These are phyloP conservation scores for Hymenoscyphus occultus DNA, from an alignment of 2,329 filamentous ascomycete species.

Conservation along the genomic window DNA sequence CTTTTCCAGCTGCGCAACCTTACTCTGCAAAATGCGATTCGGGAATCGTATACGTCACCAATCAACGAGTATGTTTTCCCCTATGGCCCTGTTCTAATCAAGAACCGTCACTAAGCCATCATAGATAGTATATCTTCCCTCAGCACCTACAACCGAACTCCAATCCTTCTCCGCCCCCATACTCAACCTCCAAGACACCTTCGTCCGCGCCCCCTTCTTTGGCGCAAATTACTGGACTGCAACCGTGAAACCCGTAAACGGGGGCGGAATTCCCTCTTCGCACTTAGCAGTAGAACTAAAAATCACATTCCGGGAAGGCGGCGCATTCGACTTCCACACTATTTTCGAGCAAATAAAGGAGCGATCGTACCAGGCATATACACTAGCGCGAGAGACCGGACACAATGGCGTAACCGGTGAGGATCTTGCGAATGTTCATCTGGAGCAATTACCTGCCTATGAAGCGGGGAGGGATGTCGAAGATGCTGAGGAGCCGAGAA, in stretches of 20 bases:
- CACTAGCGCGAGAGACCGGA: constrained; percentile 68
- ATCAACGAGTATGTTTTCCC: constrained; percentile 66
- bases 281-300: constrained; percentile 74
- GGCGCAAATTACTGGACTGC: constrained; percentile 89
- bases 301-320: constrained; percentile 89
- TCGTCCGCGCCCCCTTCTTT: constrained; percentile 85
- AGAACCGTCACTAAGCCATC: constrained; percentile 24
- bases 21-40: constrained; percentile 71
- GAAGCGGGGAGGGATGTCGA: constrained; percentile 50
- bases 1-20: constrained; percentile 59
- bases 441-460: constrained; percentile 88
- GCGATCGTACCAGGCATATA: constrained; percentile 74
- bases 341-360: constrained; percentile 83
- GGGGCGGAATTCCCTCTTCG: constrained; percentile 75
- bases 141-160: constrained; percentile 60
- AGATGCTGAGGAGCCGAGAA: constrained; percentile 24
- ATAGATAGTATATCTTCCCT: constrained; percentile 84
- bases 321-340: constrained; percentile 86
- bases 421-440: constrained; percentile 63
- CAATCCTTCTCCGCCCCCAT: constrained; percentile 89
- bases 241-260: constrained; percentile 73
- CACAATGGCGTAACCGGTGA: constrained; percentile 47
- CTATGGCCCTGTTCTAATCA: constrained; percentile 15
- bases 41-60: constrained; percentile 78
- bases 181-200: constrained; percentile 81